Conservation (phyloP, 2,329 filamentous ascomycete species). For the Botrytis fragariae region DNA sequence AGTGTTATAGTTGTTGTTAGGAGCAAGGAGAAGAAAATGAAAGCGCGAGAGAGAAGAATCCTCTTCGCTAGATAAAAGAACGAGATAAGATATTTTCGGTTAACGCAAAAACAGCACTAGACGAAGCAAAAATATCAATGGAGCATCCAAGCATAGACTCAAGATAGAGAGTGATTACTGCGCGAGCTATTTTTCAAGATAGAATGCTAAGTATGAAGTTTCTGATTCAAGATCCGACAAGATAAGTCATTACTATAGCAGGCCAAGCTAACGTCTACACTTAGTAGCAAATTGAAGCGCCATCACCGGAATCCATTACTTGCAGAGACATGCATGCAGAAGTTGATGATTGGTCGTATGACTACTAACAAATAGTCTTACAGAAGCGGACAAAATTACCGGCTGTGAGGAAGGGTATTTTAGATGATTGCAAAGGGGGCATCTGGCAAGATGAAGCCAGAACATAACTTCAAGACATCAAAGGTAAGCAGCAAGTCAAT, state of each 20-base stretch:
- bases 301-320: too few relatives aligned
- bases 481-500: background rate
- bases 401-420: background rate
- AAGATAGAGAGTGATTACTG: too few relatives aligned
- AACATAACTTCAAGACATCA: background rate
- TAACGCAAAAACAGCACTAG: background rate
- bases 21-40: background rate
- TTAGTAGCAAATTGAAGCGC: too few relatives aligned
- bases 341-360: background rate
- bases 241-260: background rate
- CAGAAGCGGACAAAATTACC: background rate
- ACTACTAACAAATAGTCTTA: background rate
- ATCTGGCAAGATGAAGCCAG: background rate
- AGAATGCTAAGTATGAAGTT: background rate
- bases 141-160: rapidly evolving
- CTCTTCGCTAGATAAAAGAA: background rate
- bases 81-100: background rate
- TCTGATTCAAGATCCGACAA: background rate
- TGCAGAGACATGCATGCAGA: too few relatives aligned
- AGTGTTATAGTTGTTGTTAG: background rate
- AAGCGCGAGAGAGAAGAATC: rapidly evolving
- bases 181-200: rapidly evolving
- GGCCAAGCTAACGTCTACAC: background rate
- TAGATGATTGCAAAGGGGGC: background rate
- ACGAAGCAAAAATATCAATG: background rate